Evolutionary conservation across 352 stramenopile genomes (phyloP), one percentile per base, ranked within the genome.

Genomic region (Pythium scleroteichum): DNA sequence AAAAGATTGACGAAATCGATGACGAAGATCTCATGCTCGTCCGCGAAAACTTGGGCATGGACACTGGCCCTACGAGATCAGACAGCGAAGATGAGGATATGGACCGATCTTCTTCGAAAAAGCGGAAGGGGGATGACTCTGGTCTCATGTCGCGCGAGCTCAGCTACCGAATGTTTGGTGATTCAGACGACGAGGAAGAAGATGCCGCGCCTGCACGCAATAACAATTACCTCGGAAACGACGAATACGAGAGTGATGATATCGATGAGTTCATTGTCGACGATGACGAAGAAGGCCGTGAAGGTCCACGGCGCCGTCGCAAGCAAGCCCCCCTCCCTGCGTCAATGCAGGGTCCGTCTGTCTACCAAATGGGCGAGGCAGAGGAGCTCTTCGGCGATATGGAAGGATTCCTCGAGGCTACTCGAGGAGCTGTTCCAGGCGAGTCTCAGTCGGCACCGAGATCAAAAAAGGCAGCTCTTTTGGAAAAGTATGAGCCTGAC

Each of bases 211-310:
- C 82, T 0, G 73, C 81, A 20, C 73, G 79, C 17, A 81, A 78
- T 42, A 87, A 86, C 64, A 92, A 92, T 57, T 96, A 93, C 59
- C 62, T 92, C 2, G 87, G 87, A 42, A 90, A 90, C 26, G 82
- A 94, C 39, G 87, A 96, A 54, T 96, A 95, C 66, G 86, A 94
- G 67, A 95, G 85, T 60, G 87, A 96, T 42, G 85, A 94, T 38
- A 93, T 94, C 58, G 87, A 95, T 44, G 87, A 94, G 53, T 96
- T 96, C 38, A 96, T 96, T 40, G 87, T 96, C 12, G 86, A 94
- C 42, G 87, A 96, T 45, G 87, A 96, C 38, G 87, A 96, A 68
- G 87, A 96, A 76, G 84, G 85, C 23, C 79, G 83, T 6, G 84
- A 92, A 38, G 79, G 79, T 16, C 81, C 78, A 8, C 82, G 85